Percentiles rank a stretch among this genome's conserved stretches.
These are phyloP conservation scores for Ogataea paradorogensis DNA, from an alignment of 805 yeast genomes.

Conservation along the genomic window DNA sequence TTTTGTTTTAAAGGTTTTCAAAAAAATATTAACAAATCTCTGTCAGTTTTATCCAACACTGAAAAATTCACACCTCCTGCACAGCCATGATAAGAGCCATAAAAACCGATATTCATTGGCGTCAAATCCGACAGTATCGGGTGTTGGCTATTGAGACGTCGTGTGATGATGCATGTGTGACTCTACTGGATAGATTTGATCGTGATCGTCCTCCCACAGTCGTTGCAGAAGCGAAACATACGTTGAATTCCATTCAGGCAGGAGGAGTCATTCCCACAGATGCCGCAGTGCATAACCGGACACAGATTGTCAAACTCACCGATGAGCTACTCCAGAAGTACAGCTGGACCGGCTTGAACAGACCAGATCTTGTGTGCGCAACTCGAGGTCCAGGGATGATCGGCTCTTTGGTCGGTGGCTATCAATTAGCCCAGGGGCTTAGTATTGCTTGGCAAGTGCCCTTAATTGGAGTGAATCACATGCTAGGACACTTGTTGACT, in stretches of 20 bases:
- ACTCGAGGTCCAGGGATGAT: slow-evolving; percentile 98
- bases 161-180: slow-evolving; percentile 93
- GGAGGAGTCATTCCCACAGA: slow-evolving; percentile 91
- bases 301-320: slow-evolving; percentile 51
- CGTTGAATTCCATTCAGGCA: slow-evolving; percentile 58
- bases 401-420: slow-evolving; percentile 80
- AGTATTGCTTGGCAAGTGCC: slow-evolving; percentile 76
- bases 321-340: slow-evolving; percentile 39
- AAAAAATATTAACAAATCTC: neutral
- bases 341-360: slow-evolving; percentile 28
- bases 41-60: slow-evolving; percentile 1
- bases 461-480: slow-evolving; percentile 88
- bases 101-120: neutral
- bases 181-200: slow-evolving; percentile 55
- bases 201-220: slow-evolving; percentile 42
- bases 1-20: neutral
- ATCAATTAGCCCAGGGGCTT: slow-evolving; percentile 82
- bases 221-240: slow-evolving; percentile 57
- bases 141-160: slow-evolving; percentile 89
- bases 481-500: slow-evolving; percentile 86
- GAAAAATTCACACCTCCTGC: slow-evolving; percentile 8
- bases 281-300: slow-evolving; percentile 79
- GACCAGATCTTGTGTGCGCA: slow-evolving; percentile 77
- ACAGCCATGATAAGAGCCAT: slow-evolving; percentile 7
- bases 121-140: slow-evolving; percentile 38